Conservation (phyloP, 192 early-diverging fungal species). For the Mortierella alpina region DNA sequence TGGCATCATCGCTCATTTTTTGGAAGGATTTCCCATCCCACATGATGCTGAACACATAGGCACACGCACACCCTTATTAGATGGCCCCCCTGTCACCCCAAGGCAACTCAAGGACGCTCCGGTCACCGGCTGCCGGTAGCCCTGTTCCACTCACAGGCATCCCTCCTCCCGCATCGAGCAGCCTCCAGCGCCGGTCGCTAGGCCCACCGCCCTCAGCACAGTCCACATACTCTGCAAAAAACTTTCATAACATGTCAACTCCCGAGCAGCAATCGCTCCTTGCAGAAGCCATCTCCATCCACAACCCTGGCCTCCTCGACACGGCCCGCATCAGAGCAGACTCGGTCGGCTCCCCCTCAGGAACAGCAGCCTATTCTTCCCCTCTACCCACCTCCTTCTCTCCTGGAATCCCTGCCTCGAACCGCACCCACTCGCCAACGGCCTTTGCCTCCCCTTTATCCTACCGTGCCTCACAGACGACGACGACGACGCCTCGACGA, state of each 20-base stretch:
- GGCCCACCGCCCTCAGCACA: slow-evolving; percentile 8
- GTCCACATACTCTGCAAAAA: slow-evolving; percentile 7
- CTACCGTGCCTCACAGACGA: slow-evolving; percentile 17
- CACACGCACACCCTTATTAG: background rate
- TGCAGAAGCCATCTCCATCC: slow-evolving; percentile 50
- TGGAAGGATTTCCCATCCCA: too few species aligned
- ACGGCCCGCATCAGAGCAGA: slow-evolving; percentile 27
- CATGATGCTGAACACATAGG: too few species aligned
- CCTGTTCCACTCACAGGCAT: slow-evolving; percentile 37
- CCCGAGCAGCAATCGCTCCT: slow-evolving; percentile 52
- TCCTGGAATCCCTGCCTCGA: background rate
- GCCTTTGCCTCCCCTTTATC: slow-evolving; percentile 24
- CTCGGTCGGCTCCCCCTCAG: slow-evolving; percentile 16
- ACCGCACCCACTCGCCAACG: slow-evolving; percentile 3
- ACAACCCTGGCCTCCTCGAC: slow-evolving; percentile 26
- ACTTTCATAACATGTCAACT: slow-evolving; percentile 33
- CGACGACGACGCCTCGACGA: background rate
- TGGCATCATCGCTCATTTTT: too few species aligned
- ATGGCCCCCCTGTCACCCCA: slow-evolving; percentile 39
- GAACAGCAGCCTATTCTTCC: slow-evolving; percentile 1
- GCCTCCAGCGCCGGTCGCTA: slow-evolving; percentile 21
- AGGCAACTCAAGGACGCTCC: slow-evolving; percentile 41
- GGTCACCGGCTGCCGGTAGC: slow-evolving; percentile 20
- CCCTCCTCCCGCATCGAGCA: slow-evolving; percentile 5
- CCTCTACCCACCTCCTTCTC: slow-evolving; percentile 2